Conservation (phyloP, 2,329 filamentous ascomycete genomes). For the Nigrograna mackinnonii region DNA sequence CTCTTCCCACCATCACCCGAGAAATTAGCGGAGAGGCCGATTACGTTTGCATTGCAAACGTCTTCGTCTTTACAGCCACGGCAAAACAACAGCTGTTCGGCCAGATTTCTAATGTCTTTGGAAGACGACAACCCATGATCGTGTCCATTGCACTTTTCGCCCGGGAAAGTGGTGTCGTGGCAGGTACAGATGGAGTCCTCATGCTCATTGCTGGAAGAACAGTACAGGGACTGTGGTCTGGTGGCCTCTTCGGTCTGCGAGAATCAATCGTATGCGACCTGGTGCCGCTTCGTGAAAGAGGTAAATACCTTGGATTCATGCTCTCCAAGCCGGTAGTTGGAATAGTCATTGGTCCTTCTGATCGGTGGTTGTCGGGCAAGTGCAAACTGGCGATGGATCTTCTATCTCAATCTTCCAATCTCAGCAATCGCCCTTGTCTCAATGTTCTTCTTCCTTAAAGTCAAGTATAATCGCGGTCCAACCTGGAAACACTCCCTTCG, state of each 20-base stretch:
- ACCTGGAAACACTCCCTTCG: not conserved
- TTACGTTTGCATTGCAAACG: not conserved
- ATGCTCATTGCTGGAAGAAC: constrained; percentile 57
- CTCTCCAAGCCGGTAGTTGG: too few relatives aligned
- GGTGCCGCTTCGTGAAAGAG: constrained; percentile 44
- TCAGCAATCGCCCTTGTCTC: constrained; percentile 14
- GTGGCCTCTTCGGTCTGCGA: constrained; percentile 45
- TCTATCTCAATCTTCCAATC: constrained; percentile 32
- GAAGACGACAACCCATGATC: constrained; percentile 41
- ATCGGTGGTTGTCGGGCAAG: too few relatives aligned
- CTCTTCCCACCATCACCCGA: not conserved
- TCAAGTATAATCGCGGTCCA: not conserved
- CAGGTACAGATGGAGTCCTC: constrained; percentile 43
- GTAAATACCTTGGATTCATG: constrained; percentile 7
- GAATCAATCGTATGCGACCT: constrained; percentile 42
- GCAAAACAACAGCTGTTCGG: constrained; percentile 50
- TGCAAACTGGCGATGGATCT: constrained; percentile 48
- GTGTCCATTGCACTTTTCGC: constrained; percentile 45
- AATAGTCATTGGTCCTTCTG: too few relatives aligned
- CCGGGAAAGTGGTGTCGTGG: constrained; percentile 55
- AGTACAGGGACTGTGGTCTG: constrained; percentile 54
- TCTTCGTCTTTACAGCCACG: not conserved
- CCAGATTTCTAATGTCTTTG: constrained; percentile 53
- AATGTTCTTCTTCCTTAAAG: constrained; percentile 13
- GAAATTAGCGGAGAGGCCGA: not conserved